Conservation (phyloP, 2,329 filamentous ascomycete genomes). For the Apiospora rasikravindrae region DNA sequence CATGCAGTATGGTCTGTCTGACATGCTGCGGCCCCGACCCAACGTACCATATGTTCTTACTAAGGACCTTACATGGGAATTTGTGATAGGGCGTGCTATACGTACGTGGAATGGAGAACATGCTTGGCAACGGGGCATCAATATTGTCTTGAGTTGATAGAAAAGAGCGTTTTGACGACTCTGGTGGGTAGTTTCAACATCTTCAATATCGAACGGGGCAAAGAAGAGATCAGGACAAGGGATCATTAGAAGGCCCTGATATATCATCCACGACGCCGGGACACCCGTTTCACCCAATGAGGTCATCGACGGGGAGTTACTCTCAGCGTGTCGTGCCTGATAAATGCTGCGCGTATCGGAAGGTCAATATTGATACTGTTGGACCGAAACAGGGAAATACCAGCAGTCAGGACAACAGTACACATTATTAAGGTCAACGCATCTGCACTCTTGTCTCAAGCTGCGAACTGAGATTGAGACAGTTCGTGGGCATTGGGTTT, state of each 20-base stretch:
- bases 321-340: neutral
- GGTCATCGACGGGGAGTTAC: neutral
- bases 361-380: neutral
- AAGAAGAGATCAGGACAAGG: neutral
- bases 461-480: neutral
- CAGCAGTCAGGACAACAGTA: neutral
- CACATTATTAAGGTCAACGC: neutral
- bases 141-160: neutral
- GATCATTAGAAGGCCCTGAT: neutral
- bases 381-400: neutral
- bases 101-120: neutral
- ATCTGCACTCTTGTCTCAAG: neutral
- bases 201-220: neutral
- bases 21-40: neutral
- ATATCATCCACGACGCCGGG: neutral
- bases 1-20: neutral
- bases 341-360: neutral
- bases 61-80: neutral
- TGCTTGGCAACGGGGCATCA: neutral
- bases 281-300: neutral
- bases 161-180: neutral
- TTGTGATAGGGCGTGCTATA: neutral
- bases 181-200: too few relatives aligned
- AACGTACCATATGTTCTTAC: neutral
- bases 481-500: neutral